Base-by-base conservation (phyloP, 768 basidiomycete genomes). In the Udeniomyces megalosporus region DNA sequence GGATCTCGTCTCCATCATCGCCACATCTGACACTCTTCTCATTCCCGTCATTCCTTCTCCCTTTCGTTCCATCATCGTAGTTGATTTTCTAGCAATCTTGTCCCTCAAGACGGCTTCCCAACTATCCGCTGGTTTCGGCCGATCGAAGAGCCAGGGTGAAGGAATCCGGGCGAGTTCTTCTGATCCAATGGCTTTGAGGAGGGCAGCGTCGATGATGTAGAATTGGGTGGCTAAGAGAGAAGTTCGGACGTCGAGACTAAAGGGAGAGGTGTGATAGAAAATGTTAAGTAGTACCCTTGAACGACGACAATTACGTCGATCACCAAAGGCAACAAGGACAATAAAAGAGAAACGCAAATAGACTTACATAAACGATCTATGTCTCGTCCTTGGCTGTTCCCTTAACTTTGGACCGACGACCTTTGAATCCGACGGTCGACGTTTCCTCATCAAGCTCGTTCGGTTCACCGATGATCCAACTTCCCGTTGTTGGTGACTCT, bases 91-190 rank as follows among this genome's bases (percentile, higher is more conserved):
- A 31, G 80, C 76, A 1, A 81, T 81, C 22, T 85, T 76, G 56
- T 89, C 85, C 66, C 85, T 85, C 63, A 91, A 74, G 69, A 84
- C 91, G 67, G 81, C 81, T 15, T 79, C 78, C 91, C 90, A 93
- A 12, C 31, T 44, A 71, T 92, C 89, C 20, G 86, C 77, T 24
- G 86, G 79, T 67, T 51, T 51, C 29, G 86, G 79, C 12, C 81
- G 78, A 2, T 51, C 22, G 7, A 61, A 53, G 44, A 44, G 53
- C 58, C 62, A 62, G 14, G 63, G 66, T n/a, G 58, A 47, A 51
- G 53, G 53, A 7, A 31, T 50, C 47, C 44, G 46, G 52, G 88
- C 82, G n/a, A 90, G 77, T 69, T 93, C 90, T 69, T 91, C 87
- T 69, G 90, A 90, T 67, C 84, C 84, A 71, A 93, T 79, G 14